Conservation (phyloP, 2,329 filamentous ascomycete species). For the Botryotinia calthae region DNA sequence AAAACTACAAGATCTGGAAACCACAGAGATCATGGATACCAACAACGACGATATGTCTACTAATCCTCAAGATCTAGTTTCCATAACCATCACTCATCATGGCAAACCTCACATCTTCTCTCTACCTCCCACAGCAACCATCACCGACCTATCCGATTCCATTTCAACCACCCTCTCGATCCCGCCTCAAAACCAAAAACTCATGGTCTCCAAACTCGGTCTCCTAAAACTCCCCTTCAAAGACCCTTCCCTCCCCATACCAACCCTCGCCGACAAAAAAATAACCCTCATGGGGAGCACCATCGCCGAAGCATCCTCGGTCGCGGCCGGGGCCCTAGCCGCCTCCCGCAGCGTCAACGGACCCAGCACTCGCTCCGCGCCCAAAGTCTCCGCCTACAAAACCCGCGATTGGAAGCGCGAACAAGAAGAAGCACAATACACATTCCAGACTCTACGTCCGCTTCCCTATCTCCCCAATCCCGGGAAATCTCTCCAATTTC, state of each 20-base stretch:
- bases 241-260: conserved; percentile 49
- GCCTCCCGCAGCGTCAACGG: conserved; percentile 49
- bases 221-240: conserved; percentile 64
- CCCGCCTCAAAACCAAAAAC: conserved; percentile 63
- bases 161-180: conserved; percentile 58
- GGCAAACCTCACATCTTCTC: conserved; percentile 46
- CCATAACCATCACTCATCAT: conserved; percentile 49
- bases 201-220: conserved; percentile 63
- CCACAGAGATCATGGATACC: conserved; percentile 16
- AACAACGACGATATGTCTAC: conserved; percentile 26
- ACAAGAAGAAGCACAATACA: conserved; percentile 61
- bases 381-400: conserved; percentile 43
- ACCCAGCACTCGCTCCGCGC: conserved; percentile 16
- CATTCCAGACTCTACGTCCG: conserved; percentile 74
- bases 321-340: conserved; percentile 47
- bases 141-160: conserved; percentile 57
- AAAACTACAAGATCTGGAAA: neutral
- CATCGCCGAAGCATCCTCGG: conserved; percentile 55
- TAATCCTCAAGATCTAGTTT: conserved; percentile 40
- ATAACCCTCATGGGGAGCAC: conserved; percentile 65
- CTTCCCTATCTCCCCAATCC: conserved; percentile 76
- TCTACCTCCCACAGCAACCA: conserved; percentile 47
- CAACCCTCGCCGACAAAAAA: conserved; percentile 55
- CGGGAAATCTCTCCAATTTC: conserved; percentile 65
- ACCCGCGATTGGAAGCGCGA: conserved; percentile 47